phyloP scores from a whole-genome alignment of 495 filamentous ascomycete species.

The Entonaema liquescens region DNA sequence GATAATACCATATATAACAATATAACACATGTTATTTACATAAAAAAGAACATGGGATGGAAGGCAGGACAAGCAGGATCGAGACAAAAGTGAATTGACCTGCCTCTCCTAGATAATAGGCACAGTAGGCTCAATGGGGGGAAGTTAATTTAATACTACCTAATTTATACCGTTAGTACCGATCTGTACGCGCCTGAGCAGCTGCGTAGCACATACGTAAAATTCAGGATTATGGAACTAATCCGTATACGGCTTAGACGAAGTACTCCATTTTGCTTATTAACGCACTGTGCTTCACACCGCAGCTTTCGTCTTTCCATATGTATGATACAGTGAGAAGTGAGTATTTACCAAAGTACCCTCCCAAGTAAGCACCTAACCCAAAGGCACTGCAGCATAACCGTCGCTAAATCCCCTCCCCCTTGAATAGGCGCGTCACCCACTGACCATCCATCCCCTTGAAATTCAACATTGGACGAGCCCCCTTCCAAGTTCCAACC shows the following conservation, averaged over 20 bases:
- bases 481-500: conserved; percentile 38
- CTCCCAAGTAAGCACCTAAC: conserved; percentile 9
- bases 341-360: conserved; percentile 1
- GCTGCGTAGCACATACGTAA: conserved; percentile 22
- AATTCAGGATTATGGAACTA: conserved; percentile 39
- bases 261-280: background rate
- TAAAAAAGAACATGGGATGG: conserved; percentile 17
- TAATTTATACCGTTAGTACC: conserved; percentile 10
- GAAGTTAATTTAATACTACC: conserved; percentile 32
- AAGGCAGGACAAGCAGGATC: conserved; percentile 7
- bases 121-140: conserved; percentile 18
- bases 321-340: conserved; percentile 9
- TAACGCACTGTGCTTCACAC: conserved; percentile 10
- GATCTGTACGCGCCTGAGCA: background rate
- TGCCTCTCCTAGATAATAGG: conserved; percentile 2
- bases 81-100: conserved; percentile 17
- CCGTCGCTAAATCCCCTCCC: conserved; percentile 11
- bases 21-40: background rate
- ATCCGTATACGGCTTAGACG: conserved; percentile 19
- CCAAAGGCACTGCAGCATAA: conserved; percentile 15
- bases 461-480: conserved; percentile 39
- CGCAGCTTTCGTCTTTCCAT: background rate
- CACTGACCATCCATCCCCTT: conserved; percentile 29
- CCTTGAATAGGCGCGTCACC: conserved; percentile 33
- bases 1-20: background rate